Conservation (phyloP, 225 moss, liverwort and hornwort genomes). For the Rhytidiadelphus loreus region DNA sequence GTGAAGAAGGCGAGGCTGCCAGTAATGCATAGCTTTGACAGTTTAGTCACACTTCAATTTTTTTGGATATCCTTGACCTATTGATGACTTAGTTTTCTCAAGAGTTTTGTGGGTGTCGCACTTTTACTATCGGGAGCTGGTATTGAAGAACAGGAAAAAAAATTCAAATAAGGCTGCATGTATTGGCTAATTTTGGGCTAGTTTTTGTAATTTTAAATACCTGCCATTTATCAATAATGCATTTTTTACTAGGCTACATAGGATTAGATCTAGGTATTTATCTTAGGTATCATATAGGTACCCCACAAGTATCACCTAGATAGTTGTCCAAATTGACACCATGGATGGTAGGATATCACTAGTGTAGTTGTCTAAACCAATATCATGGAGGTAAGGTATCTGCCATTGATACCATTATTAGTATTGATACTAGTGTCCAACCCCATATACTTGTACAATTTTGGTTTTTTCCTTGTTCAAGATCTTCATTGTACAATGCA, state of each 20-base stretch:
- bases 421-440: neutral
- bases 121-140: neutral
- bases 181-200: neutral
- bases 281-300: neutral
- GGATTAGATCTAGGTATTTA: neutral
- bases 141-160: neutral
- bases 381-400: fast-evolving
- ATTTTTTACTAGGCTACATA: neutral
- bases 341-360: neutral
- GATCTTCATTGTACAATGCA: neutral
- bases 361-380: neutral
- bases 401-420: too few species aligned
- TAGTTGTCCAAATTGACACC: neutral
- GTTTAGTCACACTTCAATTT: neutral
- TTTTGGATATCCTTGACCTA: neutral
- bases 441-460: too few species aligned
- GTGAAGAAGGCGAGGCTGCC: slow-evolving; percentile 33
- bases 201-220: neutral
- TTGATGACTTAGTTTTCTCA: neutral
- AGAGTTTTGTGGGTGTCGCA: neutral
- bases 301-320: neutral
- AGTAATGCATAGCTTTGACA: neutral
- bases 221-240: neutral
- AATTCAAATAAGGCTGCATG: fast-evolving
- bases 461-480: neutral